A percentile compares a stretch with the other conserved stretches of the same genome.
These are phyloP conservation scores for Arthroderma sp. DNA, from an alignment of 2,329 filamentous ascomycete species.

Conservation along the genomic window DNA sequence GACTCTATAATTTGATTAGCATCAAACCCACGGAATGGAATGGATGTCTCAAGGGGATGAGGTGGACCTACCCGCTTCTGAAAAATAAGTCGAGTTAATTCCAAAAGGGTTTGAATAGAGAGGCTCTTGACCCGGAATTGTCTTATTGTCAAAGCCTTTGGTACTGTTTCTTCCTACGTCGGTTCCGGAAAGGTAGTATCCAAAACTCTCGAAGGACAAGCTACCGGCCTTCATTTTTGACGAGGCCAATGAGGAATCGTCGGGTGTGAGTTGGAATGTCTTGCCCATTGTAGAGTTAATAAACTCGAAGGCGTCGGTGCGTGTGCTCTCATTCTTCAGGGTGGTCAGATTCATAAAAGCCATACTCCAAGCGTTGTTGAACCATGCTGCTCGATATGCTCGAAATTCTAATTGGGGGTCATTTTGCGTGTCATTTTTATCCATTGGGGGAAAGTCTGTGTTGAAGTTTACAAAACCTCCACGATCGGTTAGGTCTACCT, in stretches of 20 bases:
- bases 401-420: conserved; percentile 26
- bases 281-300: conserved; percentile 25
- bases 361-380: conserved; percentile 30
- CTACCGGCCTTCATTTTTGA: background rate
- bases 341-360: conserved; percentile 29
- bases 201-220: no score
- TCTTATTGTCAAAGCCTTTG: no score
- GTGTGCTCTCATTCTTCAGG: conserved; percentile 13
- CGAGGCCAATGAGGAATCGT: conserved; percentile 8
- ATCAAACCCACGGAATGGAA: background rate
- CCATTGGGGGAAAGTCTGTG: conserved; percentile 19
- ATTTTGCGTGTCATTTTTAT: conserved; percentile 20
- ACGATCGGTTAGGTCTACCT: conserved; percentile 23
- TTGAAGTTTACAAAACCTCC: conserved; percentile 33
- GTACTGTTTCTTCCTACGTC: no score
- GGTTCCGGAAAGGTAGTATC: no score
- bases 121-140: no score
- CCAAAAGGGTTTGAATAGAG: background rate
- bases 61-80: conserved; percentile 1
- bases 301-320: conserved; percentile 20
- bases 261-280: conserved; percentile 14
- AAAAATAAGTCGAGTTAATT: conserved; percentile 2
- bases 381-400: conserved; percentile 33
- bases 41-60: no score
- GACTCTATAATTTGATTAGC: background rate